Base-by-base conservation (phyloP, 768 basidiomycete genomes). In the Rhodotorula toruloides region DNA sequence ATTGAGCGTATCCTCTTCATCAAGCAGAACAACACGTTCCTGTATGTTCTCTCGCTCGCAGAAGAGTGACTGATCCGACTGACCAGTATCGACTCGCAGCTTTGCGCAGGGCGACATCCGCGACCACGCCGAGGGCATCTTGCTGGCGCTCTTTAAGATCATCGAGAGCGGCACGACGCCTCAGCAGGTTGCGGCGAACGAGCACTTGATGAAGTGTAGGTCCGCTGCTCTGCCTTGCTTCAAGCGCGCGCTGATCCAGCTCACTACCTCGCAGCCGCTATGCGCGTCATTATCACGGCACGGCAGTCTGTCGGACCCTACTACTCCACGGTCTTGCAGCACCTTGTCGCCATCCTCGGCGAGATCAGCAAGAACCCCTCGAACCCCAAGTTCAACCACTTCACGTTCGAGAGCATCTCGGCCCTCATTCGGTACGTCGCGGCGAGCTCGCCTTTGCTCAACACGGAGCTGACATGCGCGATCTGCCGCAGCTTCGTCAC, bases 321-420 rank as follows among this genome's bases (percentile, higher is more conserved):
- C 13, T 88, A 86, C 74, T 83, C 86, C 64, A 80, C 79, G 43
- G 82, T 86, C 5, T 82, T 98, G 12, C 79, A 77, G 47, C 86
- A 88, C 19, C 83, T 99, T 13, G 89, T 96, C 61, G 78, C 79
- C 34, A 93, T 98, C 74, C 82, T 97, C 37, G 87, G 88, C 19
- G 83, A 87, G 60, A 91, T 94, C 73, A 90, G 88, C 66, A 90
- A 88, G 80, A 99, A 99, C 76, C 94, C 96, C 22, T 91, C 89
- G 76, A 99, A 99, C 78, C 96, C 96, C 3, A 86, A 87, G 71
- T 98, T 99, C 78, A 93, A 96, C 77, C 96, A 98, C 77, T 96
- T 90, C 76, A 88, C 91, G 70, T 98, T 99, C 74, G 94, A 99
- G 79, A 89, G 88, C 75, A 85, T 99, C 47, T 88, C 93, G n/a